Percentiles rank a stretch among this genome's conserved stretches.
These are phyloP conservation scores for Onygenales sp. DNA, from an alignment of 2,329 filamentous ascomycete genomes.

Conservation along the genomic window DNA sequence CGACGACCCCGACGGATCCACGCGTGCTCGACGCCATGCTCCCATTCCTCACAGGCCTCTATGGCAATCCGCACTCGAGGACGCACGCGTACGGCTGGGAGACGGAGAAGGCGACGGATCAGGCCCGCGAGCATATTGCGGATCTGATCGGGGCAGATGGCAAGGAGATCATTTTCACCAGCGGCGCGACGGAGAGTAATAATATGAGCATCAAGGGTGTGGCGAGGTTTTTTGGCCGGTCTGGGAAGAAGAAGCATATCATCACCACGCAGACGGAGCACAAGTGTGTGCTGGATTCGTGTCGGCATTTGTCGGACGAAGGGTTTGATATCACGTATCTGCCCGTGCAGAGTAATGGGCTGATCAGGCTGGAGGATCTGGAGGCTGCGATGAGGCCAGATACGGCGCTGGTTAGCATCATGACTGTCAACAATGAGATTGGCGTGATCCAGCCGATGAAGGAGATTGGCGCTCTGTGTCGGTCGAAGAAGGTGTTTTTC, in stretches of 20 bases:
- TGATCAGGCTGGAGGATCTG: slow-evolving; percentile 73
- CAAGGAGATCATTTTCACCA: slow-evolving; percentile 98
- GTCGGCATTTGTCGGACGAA: slow-evolving; percentile 91
- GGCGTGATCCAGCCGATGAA: slow-evolving; percentile 96
- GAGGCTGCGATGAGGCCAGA: slow-evolving; percentile 85
- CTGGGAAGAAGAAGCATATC: slow-evolving; percentile 96
- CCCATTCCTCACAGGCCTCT: slow-evolving; percentile 84
- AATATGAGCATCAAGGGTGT: slow-evolving; percentile 99
- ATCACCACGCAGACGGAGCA: slow-evolving; percentile 97
- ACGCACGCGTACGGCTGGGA: slow-evolving; percentile 99
- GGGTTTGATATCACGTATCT: slow-evolving; percentile 96
- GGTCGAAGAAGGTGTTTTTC: slow-evolving; percentile 91
- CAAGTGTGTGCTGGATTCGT: slow-evolving; percentile 97
- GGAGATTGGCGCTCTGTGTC: slow-evolving; percentile 86
- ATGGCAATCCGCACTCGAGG: slow-evolving; percentile 93
- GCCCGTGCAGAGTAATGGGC: slow-evolving; percentile 76
- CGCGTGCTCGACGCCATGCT: slow-evolving; percentile 95
- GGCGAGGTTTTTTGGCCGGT: slow-evolving; percentile 83
- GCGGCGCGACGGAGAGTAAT: slow-evolving; percentile 95
- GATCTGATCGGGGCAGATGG: slow-evolving; percentile 83
- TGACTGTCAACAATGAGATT: slow-evolving; percentile 99
- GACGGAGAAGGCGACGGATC: slow-evolving; percentile 85
- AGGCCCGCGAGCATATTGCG: slow-evolving; percentile 74
- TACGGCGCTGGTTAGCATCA: slow-evolving; percentile 87
- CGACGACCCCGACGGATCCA: slow-evolving; percentile 89